These are phyloP conservation scores for Platanthera guangdongensis DNA, from an alignment of 106 monocot genomes.

Conservation along the genomic window DNA sequence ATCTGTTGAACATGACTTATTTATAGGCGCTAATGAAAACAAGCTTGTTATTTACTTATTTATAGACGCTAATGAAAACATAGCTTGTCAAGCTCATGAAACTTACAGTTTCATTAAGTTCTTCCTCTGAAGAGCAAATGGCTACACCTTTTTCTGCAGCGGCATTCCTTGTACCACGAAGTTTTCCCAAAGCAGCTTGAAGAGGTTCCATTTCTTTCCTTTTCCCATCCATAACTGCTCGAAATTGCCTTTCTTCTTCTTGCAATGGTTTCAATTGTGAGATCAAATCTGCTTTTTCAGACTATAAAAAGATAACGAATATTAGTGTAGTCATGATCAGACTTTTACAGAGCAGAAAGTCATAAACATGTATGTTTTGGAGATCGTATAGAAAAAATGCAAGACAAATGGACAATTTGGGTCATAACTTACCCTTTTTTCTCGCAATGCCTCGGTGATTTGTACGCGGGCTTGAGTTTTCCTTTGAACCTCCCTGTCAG, in stretches of 20 bases:
- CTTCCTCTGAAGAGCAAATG: conserved; percentile 86
- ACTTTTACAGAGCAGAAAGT: background rate
- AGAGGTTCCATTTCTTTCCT: conserved; percentile 84
- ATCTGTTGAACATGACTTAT: conserved; percentile 37
- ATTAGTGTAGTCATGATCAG: background rate
- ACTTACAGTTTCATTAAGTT: conserved; percentile 66
- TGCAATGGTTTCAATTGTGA: conserved; percentile 72
- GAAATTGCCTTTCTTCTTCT: conserved; percentile 48
- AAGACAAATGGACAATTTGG: background rate
- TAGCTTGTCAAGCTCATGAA: background rate
- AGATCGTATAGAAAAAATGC: background rate
- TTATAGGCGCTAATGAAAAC: too few species aligned
- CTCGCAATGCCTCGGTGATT: conserved; percentile 45
- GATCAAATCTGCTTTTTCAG: conserved; percentile 55
- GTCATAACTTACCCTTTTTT: conserved; percentile 42
- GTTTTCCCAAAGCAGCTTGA: conserved; percentile 53
- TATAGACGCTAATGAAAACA: background rate
- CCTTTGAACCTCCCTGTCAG: conserved; percentile 59
- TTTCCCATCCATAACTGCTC: conserved; percentile 46
- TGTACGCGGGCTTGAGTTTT: conserved; percentile 36
- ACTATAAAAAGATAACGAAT: conserved; percentile 29
- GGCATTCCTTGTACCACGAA: conserved; percentile 53
- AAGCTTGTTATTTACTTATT: background rate
- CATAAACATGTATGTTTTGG: background rate
- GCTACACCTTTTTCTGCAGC: conserved; percentile 53